Conservation (phyloP, 148 eudicot species). For the Vaccinium vitisidaea region DNA sequence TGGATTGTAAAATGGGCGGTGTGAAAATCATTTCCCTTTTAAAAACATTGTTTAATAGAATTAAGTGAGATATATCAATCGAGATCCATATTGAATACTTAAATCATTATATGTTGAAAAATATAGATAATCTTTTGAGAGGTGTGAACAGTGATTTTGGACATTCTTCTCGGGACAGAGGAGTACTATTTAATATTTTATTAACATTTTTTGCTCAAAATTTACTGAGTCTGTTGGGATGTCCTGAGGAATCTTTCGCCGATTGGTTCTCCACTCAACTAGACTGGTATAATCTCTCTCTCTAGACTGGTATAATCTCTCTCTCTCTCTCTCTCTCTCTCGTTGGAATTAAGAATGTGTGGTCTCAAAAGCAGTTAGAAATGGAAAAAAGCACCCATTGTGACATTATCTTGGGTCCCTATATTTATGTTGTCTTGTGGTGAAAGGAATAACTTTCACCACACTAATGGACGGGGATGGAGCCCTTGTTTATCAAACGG, state of each 20-base stretch:
- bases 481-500: not conserved
- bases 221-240: no score
- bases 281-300: not conserved
- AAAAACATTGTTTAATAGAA: no score
- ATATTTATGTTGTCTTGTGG: not conserved
- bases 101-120: no score
- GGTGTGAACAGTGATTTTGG: no score
- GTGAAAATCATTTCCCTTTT: no score
- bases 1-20: no score
- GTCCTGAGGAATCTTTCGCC: not conserved
- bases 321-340: not conserved
- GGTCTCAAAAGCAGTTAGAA: conserved; percentile 2
- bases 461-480: conserved; percentile 8
- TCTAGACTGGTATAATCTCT: not conserved
- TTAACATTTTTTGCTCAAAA: no score
- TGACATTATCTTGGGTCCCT: not conserved
- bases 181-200: no score
- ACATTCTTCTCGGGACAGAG: no score
- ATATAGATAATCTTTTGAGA: no score
- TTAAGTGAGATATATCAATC: no score
- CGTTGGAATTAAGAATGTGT: not conserved
- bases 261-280: not conserved
- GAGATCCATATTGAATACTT: no score
- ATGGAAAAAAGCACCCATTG: not conserved
- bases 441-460: conserved; percentile 2